Evolutionary conservation across 305 asterid species (phyloP), one percentile per base, ranked within the genome.

Genomic region (Withania somnifera): DNA sequence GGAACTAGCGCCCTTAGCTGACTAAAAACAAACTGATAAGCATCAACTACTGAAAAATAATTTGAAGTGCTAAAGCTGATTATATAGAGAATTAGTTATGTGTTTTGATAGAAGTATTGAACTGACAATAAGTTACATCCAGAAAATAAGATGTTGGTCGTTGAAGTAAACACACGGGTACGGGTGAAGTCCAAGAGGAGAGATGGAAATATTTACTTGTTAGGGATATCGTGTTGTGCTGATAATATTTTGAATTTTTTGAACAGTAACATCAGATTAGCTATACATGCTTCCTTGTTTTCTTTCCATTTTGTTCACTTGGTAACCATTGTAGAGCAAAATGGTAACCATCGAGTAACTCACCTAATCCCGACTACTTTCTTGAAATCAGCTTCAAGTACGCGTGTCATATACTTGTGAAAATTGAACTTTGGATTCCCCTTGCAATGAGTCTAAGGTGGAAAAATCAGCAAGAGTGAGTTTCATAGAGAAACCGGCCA

Each of bases 361-460:
- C 58, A 91, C 96, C 94, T 90, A 71, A 93, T 93, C 61, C 97
- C 96, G 17, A 93, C 97, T 38, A 93, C 94, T 89, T 85, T 90
- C 85, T 88, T 93, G 82, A 90, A 90, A 84, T 93, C 97, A 2
- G 84, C 88, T 85, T 93, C 96, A 20, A 91, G 82, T 19, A 94
- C 96, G 34, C 96, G 93, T 13, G 78, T 87, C 92, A 93, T 91
- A 89, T 90, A 93, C 86, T 90, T 93, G 90, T 91, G 87, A 81
- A 93, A 93, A 66, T 91, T 85, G 80, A 90, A 93, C 83, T 88
- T 90, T 4, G 92, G 93, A 58, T 89, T 90, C 42, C 88, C 87
- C 24, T 73, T 85, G 63, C 88, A 89, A 84, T 91, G 97, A 36
- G 86, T 87, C 96, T 92, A 56, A 17, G 58, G 82, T 5, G 22